Percentiles rank a stretch among this genome's conserved stretches.
These are phyloP conservation scores for Eurotiales sp. DNA, from an alignment of 2,329 filamentous ascomycete species.

Conservation along the genomic window DNA sequence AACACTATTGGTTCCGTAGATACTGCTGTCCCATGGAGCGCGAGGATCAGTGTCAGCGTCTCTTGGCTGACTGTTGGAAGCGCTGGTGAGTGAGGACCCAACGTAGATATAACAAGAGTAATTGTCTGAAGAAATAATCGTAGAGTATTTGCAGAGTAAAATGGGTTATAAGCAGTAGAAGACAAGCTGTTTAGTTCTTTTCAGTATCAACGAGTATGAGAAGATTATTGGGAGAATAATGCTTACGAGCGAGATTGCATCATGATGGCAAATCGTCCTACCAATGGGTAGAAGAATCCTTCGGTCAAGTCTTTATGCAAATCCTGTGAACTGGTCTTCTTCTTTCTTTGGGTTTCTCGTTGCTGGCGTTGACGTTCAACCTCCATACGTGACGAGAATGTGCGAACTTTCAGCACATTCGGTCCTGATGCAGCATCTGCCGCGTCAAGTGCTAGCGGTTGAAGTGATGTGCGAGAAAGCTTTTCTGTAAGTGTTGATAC, in stretches of 20 bases:
- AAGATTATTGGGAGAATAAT: neutral
- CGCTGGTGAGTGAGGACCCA: constrained; percentile 71
- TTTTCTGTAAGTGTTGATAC: constrained; percentile 65
- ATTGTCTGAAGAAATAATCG: constrained; percentile 81
- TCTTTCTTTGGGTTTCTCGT: constrained; percentile 44
- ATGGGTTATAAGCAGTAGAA: constrained; percentile 50
- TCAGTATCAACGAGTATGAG: constrained; percentile 12
- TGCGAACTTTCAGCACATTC: constrained; percentile 80
- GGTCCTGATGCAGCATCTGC: constrained; percentile 78
- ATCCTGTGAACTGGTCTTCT: constrained; percentile 64
- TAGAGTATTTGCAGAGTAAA: constrained; percentile 72
- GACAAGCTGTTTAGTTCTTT: constrained; percentile 24
- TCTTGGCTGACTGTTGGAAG: constrained; percentile 79
- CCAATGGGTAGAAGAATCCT: constrained; percentile 82
- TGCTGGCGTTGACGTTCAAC: constrained; percentile 54
- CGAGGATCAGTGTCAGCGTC: constrained; percentile 77
- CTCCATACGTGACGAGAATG: constrained; percentile 75
- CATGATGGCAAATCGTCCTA: constrained; percentile 70
- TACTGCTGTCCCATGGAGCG: constrained; percentile 53
- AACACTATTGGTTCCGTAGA: constrained; percentile 64
- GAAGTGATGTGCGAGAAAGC: constrained; percentile 69
- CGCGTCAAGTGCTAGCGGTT: constrained; percentile 74
- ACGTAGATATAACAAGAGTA: constrained; percentile 74
- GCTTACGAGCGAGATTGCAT: constrained; percentile 50
- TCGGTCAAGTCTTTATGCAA: constrained; percentile 71